Percentiles rank a stretch among this genome's conserved stretches.
Evolutionary conservation across 1,284 basidiomycete genomes (phyloP).

Genomic region (Taiwanofungus camphoratus): DNA sequence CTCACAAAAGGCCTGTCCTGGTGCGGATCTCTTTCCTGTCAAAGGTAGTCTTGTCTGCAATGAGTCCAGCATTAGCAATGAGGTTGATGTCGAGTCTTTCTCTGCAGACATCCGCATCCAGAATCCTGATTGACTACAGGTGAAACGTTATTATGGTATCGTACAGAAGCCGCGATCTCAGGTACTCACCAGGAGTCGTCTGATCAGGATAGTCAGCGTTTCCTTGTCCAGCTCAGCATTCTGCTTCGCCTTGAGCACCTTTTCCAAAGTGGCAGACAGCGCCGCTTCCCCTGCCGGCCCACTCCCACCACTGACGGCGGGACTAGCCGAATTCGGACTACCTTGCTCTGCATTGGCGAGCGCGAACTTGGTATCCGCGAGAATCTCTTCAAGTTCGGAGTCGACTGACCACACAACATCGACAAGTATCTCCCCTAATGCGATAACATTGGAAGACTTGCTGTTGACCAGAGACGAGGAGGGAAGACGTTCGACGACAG

Average conservation of each 20-base stretch:
- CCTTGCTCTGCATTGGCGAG: slow-evolving; percentile 15
- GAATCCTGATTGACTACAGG: slow-evolving; percentile 44
- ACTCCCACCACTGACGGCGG: slow-evolving; percentile 14
- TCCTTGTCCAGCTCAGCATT: slow-evolving; percentile 58
- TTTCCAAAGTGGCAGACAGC: slow-evolving; percentile 23
- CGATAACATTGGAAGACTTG: slow-evolving; percentile 32
- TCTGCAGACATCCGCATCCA: slow-evolving; percentile 55
- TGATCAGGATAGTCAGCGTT: slow-evolving; percentile 51
- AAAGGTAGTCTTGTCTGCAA: slow-evolving; percentile 54
- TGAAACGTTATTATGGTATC: neutral
- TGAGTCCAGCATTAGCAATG: slow-evolving; percentile 55
- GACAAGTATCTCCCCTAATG: slow-evolving; percentile 64
- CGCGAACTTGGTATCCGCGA: slow-evolving; percentile 49
- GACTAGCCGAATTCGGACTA: neutral
- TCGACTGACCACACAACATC: slow-evolving; percentile 79
- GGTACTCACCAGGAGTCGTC: slow-evolving; percentile 56
- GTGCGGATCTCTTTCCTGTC: slow-evolving; percentile 75
- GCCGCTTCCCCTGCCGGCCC: slow-evolving; percentile 27
- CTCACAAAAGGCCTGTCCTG: slow-evolving; percentile 76
- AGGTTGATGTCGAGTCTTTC: slow-evolving; percentile 67
- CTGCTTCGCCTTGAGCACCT: slow-evolving; percentile 41
- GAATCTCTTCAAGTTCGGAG: slow-evolving; percentile 64
- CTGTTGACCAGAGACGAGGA: slow-evolving; percentile 47
- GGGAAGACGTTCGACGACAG: slow-evolving; percentile 54
- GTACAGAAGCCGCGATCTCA: slow-evolving; percentile 6